These are phyloP conservation scores for Cladorrhinum sp. DNA, from an alignment of 2,329 filamentous ascomycete species.

Conservation along the genomic window DNA sequence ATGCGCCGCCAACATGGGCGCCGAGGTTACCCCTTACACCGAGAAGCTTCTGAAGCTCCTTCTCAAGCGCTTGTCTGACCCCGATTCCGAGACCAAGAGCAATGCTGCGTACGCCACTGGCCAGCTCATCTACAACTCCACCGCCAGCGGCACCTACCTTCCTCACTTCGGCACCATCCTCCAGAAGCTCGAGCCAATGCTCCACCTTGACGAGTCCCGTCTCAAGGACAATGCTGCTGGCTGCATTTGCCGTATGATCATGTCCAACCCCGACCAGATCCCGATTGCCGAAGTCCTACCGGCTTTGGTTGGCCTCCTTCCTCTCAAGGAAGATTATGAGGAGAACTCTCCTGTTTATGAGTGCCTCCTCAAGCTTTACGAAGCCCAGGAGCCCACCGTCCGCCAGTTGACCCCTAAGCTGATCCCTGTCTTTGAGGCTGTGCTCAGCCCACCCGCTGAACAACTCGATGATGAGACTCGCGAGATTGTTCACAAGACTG, in stretches of 20 bases:
- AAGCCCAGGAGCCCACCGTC: constrained; percentile 65
- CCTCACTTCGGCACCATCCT: constrained; percentile 76
- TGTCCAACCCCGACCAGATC: constrained; percentile 78
- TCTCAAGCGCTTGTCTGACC: constrained; percentile 81
- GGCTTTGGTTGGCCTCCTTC: constrained; percentile 72
- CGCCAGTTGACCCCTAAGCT: constrained; percentile 68
- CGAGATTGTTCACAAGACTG: constrained; percentile 61
- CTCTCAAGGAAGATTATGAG: constrained; percentile 89
- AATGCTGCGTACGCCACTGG: constrained; percentile 93
- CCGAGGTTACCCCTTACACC: constrained; percentile 79
- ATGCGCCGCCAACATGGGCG: constrained; percentile 80
- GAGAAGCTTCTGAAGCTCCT: constrained; percentile 72
- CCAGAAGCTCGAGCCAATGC: constrained; percentile 78
- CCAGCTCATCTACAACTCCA: constrained; percentile 77
- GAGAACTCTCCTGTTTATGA: constrained; percentile 93
- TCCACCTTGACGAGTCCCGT: constrained; percentile 73
- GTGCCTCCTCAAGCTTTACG: constrained; percentile 79
- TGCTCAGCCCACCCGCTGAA: constrained; percentile 68
- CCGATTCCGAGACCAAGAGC: constrained; percentile 88
- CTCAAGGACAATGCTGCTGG: constrained; percentile 91
- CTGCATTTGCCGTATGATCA: constrained; percentile 88
- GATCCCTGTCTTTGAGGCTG: constrained; percentile 68
- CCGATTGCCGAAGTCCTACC: constrained; percentile 81
- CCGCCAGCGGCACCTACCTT: constrained; percentile 69
- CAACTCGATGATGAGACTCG: constrained; percentile 73